phyloP scores from a whole-genome alignment of 805 yeast genomes.

The Ascoidea rubescens region DNA sequence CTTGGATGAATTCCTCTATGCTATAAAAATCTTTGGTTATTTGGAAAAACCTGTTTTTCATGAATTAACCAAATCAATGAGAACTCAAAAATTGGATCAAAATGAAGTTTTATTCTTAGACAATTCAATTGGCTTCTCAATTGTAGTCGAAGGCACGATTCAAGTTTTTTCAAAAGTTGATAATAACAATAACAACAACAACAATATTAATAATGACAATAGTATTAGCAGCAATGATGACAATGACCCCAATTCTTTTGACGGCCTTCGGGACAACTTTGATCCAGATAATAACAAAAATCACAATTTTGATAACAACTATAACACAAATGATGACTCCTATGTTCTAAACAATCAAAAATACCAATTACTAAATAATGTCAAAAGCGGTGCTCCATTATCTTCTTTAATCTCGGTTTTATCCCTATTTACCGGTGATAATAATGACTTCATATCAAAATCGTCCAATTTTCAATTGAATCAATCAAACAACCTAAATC shows the following conservation, averaged over 20 bases:
- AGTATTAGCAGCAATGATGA: slow-evolving; percentile 2
- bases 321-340: slow-evolving; percentile 22
- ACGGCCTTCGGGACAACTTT: slow-evolving; percentile 1
- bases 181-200: slow-evolving; percentile 6
- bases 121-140: slow-evolving; percentile 71
- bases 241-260: slow-evolving; percentile 2
- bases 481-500: no score
- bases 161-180: slow-evolving; percentile 57
- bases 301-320: slow-evolving; percentile 18
- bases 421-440: slow-evolving; percentile 49
- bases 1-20: slow-evolving; percentile 78
- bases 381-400: slow-evolving; percentile 73
- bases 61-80: slow-evolving; percentile 83
- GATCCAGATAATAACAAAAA: slow-evolving; percentile 13
- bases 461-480: no score
- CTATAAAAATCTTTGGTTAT: slow-evolving; percentile 89
- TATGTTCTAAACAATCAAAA: slow-evolving; percentile 39
- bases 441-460: background rate
- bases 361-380: slow-evolving; percentile 67
- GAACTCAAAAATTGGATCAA: slow-evolving; percentile 65
- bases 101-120: slow-evolving; percentile 69
- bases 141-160: slow-evolving; percentile 84
- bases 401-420: slow-evolving; percentile 73
- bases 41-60: slow-evolving; percentile 83
- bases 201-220: slow-evolving; percentile 1